Base-by-base conservation (phyloP, 306 rosid genomes). In the Dryas octopetala region DNA sequence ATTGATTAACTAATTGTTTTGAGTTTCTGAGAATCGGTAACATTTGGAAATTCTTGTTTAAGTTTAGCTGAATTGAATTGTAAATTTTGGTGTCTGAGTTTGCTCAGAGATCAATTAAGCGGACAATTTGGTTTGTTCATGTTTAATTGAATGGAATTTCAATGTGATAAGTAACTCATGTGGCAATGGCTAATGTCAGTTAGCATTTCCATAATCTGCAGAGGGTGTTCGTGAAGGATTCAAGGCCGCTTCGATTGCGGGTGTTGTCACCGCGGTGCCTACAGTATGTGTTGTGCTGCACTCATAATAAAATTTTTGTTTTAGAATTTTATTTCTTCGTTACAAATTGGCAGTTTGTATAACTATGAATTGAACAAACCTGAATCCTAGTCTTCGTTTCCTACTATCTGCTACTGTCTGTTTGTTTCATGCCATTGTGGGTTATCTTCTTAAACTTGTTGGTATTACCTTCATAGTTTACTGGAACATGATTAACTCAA, bases 211-310 rank as follows among this genome's bases (percentile, higher is more conserved):
- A 52, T 84, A 5, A 61, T 73, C 55, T 84, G 86, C 93, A 95
- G 98, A 91, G 71, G 95, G 98, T 1, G 84, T 88, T 73, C 93
- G 86, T 69, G 87, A 89, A 13, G 98, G 98, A 71, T 81, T 91
- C 81, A 95, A 85, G 86, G 85, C 95, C 1, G 96, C 93, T 81
- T 65, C 77, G 19, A 71, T 89, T 64, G 89, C 85, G 47, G 81
- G 84, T 44, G 83, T 83, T 4, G 86, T 64, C 62, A 91, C 85
- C 73, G 83, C 97, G 17, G 89, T 90, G 76, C 93, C 97, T 40
- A 95, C 98, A 1, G 98, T 91, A 87, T 23, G 83, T 83, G 65
- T 65, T 69, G 50, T 38, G 6, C n/a, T 15, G 6, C 23, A 60
- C 45, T 60, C 12, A 38, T 6, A 62, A n/a, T 65, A 14, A 1